A percentile compares a stretch with the other conserved stretches of the same genome.
These are phyloP conservation scores for Glebionis coronaria DNA, from an alignment of 129 eudicot genomes.

Conservation along the genomic window DNA sequence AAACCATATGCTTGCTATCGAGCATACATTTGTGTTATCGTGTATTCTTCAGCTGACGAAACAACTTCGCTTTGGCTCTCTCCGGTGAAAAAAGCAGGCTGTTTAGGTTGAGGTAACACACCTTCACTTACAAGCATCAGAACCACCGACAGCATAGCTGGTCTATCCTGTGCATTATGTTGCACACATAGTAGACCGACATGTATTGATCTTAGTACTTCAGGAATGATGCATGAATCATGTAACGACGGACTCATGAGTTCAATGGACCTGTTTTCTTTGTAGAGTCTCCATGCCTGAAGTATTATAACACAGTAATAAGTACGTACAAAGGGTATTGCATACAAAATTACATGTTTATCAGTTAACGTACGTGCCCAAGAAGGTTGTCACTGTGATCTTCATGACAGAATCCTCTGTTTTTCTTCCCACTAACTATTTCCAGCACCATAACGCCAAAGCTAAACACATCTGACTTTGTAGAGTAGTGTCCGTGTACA, in stretches of 20 bases:
- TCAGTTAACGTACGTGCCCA: conserved; percentile 9
- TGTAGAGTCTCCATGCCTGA: conserved; percentile 16
- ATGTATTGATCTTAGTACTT: conserved; percentile 28
- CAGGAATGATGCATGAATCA: neutral
- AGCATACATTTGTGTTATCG: conserved; percentile 6
- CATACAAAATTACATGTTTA: neutral
- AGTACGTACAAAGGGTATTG: neutral
- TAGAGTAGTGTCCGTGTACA: conserved; percentile 4
- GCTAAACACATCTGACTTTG: conserved; percentile 20
- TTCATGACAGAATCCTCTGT: conserved; percentile 22
- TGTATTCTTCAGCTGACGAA: neutral
- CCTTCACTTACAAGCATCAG: conserved; percentile 34
- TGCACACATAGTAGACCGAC: conserved; percentile 42
- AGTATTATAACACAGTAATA: neutral
- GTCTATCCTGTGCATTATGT: conserved; percentile 41
- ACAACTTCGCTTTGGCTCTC: neutral
- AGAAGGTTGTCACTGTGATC: conserved; percentile 23
- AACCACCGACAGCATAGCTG: conserved; percentile 37
- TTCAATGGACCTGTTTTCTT: conserved; percentile 29
- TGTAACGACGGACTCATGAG: conserved; percentile 3
- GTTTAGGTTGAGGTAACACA: conserved; percentile 26
- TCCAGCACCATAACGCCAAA: conserved; percentile 15
- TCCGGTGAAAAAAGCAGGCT: conserved; percentile 29
- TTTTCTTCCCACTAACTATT: conserved; percentile 23
- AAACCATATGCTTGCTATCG: neutral